Percentiles rank a stretch among this genome's conserved stretches.
These are phyloP conservation scores for Melaleuca alternifolia DNA, from an alignment of 345 rosid species.

Conservation along the genomic window DNA sequence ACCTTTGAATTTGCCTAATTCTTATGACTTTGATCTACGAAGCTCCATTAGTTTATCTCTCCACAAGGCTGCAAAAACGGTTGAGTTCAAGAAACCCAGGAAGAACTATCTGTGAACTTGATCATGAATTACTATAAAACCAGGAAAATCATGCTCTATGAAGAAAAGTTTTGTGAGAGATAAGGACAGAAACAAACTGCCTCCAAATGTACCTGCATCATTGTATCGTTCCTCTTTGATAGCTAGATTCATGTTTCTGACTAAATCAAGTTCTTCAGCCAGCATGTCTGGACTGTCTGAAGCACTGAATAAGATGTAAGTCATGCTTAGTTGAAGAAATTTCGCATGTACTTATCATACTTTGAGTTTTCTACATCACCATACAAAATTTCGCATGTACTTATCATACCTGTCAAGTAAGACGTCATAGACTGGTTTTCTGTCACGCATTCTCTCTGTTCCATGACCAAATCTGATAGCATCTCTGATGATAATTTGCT, in stretches of 20 bases:
- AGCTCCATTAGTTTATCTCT: constrained; percentile 67
- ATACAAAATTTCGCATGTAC: not conserved
- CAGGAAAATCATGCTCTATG: not conserved
- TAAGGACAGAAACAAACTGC: not conserved
- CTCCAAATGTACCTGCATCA: constrained; percentile 65
- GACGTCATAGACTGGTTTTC: constrained; percentile 59
- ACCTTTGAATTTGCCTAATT: constrained; percentile 4
- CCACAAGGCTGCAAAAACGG: constrained; percentile 48
- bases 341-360: not conserved
- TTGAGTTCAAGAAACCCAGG: not conserved
- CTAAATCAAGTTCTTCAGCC: constrained; percentile 57
- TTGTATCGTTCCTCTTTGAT: constrained; percentile 67
- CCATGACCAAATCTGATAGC: constrained; percentile 74
- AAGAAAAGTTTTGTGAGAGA: not conserved
- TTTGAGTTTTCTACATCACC: not conserved
- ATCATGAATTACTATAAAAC: not conserved
- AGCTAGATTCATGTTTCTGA: constrained; percentile 63
- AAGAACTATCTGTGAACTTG: not conserved
- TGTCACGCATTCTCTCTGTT: constrained; percentile 28
- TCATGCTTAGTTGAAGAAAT: not conserved
- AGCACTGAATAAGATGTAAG: constrained; percentile 39
- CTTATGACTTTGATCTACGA: constrained; percentile 28
- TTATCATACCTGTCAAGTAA: constrained; percentile 53
- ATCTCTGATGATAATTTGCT: constrained; percentile 64
- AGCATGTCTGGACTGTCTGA: constrained; percentile 66